Base-by-base conservation (phyloP, 2,329 filamentous ascomycete genomes). In the Calonectria pauciramosa region DNA sequence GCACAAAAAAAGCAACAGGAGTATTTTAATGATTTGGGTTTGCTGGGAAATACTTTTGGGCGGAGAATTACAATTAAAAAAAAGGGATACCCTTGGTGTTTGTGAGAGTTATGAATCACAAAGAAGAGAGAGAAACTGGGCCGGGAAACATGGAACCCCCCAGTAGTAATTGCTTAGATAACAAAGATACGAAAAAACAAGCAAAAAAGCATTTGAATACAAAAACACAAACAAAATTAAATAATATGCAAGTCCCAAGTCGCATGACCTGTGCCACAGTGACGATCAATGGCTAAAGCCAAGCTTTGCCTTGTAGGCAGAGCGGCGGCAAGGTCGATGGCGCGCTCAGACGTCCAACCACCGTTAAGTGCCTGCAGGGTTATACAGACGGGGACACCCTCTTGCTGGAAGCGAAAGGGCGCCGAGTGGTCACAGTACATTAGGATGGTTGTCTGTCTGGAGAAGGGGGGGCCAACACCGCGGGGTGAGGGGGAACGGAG, bases 1-100 rank as follows among this genome's bases (percentile, higher is more conserved):
- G 68, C 68, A 68, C 59, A 77, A 76, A 69, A 72, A 76, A 75
- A 66, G 72, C 70, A 67, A 72, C 69, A 54, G 36, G 49, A 64
- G 59, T 65, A 36, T 63, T 63, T 63, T 30, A 63, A 59, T n/a
- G 34, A 18, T 14, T 36, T 76, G 76, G 68, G 44, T 67, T 16
- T 38, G 13, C 13, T 73, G 77, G 69, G 68, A 77, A 47, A 70
- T 70, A 64, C 59, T n/a, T 7, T 54, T 26, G 71, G 71, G 64
- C 18, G 71, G 64, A 49, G 41, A 79, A 34, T 32, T n/a, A 66
- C 36, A 30, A 16, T 23, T 23, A 51, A 59, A 60, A 67, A 47
- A 20, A 67, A 60, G 69, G 54, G 20, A 47, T 36, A 52, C 60
- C 47, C 54, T 51, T 52, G 59, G 23, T 34, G 38, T 51, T 32